phyloP scores from a whole-genome alignment of 2,329 filamentous ascomycete genomes.

The Penicillium nordicum region DNA sequence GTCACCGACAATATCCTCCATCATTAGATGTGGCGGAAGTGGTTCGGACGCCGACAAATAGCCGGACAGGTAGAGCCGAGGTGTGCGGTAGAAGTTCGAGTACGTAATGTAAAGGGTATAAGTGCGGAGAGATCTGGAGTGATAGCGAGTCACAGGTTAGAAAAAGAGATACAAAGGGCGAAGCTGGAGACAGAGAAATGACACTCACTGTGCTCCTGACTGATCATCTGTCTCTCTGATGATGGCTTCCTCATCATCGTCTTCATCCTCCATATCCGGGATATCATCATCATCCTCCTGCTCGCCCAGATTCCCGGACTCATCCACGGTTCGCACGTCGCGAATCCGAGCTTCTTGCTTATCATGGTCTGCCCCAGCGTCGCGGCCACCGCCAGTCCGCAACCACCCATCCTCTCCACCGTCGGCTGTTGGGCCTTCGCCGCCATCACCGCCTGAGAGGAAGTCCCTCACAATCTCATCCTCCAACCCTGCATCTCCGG shows the following conservation, averaged over 20 bases:
- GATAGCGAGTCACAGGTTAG: constrained; percentile 7
- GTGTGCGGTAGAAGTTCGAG: constrained; percentile 92
- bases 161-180: background rate
- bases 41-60: constrained; percentile 78
- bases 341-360: constrained; percentile 71
- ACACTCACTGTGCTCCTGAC: constrained; percentile 54
- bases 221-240: constrained; percentile 66
- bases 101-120: constrained; percentile 99
- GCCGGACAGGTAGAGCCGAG: constrained; percentile 89
- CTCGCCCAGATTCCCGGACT: constrained; percentile 80
- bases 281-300: constrained; percentile 70
- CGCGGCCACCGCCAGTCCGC: constrained; percentile 71
- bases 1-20: constrained; percentile 94
- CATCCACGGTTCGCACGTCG: constrained; percentile 85
- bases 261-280: constrained; percentile 97
- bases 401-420: constrained; percentile 91
- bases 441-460: constrained; percentile 51
- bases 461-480: constrained; percentile 82
- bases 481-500: constrained; percentile 79
- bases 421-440: constrained; percentile 59
- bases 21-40: constrained; percentile 79
- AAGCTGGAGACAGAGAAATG: background rate
- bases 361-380: constrained; percentile 47
- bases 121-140: constrained; percentile 71
- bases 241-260: constrained; percentile 90